A percentile compares a stretch with the other conserved stretches of the same genome.
phyloP scores from a whole-genome alignment of 2,329 filamentous ascomycete species.

The Colletotrichum sp. region DNA sequence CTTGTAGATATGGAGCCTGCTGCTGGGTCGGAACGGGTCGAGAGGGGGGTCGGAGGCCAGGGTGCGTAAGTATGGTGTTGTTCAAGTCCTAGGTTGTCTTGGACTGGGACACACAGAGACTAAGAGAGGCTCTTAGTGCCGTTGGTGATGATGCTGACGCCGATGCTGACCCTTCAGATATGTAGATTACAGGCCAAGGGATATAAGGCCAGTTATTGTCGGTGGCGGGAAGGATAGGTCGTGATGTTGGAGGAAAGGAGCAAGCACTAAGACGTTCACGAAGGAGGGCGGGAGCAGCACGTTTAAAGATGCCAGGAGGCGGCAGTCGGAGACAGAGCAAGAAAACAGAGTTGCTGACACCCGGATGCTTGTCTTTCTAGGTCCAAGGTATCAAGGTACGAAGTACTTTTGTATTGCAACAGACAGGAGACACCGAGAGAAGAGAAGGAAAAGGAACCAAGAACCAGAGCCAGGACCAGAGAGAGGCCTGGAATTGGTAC shows the following conservation, averaged over 20 bases:
- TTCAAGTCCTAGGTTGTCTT: neutral
- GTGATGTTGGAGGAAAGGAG: neutral
- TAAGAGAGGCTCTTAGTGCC: neutral
- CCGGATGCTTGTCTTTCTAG: slow-evolving; percentile 1
- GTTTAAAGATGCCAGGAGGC: neutral
- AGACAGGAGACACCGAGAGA: neutral
- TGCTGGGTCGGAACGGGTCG: slow-evolving; percentile 5
- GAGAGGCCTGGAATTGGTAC: neutral
- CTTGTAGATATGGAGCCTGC: slow-evolving; percentile 6
- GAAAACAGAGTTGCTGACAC: neutral
- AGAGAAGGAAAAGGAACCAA: neutral
- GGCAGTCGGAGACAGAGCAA: neutral
- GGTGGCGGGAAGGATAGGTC: neutral
- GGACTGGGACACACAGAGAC: neutral
- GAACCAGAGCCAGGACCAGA: neutral
- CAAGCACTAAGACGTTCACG: neutral
- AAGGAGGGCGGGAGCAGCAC: neutral
- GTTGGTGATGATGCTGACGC: neutral
- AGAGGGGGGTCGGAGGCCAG: neutral
- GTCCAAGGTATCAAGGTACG: neutral
- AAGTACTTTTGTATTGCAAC: neutral
- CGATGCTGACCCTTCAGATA: neutral
- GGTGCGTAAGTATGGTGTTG: neutral
- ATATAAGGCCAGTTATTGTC: neutral
- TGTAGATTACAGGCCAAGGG: neutral